These are phyloP conservation scores for Phytophthora rubi DNA, from an alignment of 352 stramenopile genomes.

Conservation along the genomic window DNA sequence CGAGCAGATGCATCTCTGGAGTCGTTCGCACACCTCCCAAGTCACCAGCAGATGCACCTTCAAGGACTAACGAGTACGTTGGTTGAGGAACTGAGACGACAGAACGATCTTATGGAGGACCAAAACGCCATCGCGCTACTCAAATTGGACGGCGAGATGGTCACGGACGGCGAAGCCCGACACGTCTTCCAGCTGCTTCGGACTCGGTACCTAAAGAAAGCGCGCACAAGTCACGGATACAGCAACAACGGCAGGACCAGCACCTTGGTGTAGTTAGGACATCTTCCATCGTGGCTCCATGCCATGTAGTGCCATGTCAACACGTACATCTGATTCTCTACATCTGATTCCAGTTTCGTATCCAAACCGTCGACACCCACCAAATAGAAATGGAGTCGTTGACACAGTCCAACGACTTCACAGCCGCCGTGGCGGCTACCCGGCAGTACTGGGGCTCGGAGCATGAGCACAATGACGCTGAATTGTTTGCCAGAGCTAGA, in stretches of 20 bases:
- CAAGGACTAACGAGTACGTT: conserved; percentile 42
- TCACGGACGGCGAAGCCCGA: conserved; percentile 56
- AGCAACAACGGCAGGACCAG: conserved; percentile 24
- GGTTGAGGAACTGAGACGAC: conserved; percentile 59
- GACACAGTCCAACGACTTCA: conserved; percentile 10
- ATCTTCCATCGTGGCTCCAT: neutral
- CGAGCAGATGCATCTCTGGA: conserved; percentile 29
- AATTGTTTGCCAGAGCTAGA: conserved; percentile 28
- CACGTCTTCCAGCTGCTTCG: conserved; percentile 62
- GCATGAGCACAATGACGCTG: conserved; percentile 3
- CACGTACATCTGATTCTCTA: neutral
- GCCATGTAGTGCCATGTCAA: neutral
- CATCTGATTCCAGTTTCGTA: neutral
- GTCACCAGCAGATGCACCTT: conserved; percentile 25
- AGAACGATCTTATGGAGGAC: conserved; percentile 76
- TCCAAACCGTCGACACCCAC: neutral
- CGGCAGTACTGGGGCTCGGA: conserved; percentile 22
- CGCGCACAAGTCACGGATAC: conserved; percentile 34
- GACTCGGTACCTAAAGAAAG: conserved; percentile 61
- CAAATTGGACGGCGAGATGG: conserved; percentile 51
- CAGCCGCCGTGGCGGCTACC: conserved; percentile 10
- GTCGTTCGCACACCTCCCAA: conserved; percentile 2
- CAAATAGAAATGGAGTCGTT: neutral
- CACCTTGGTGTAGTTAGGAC: conserved; percentile 21
- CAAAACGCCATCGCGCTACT: conserved; percentile 78